These are phyloP conservation scores for Exophiala dermatitidis DNA, from an alignment of 2,329 filamentous ascomycete genomes.

Conservation along the genomic window DNA sequence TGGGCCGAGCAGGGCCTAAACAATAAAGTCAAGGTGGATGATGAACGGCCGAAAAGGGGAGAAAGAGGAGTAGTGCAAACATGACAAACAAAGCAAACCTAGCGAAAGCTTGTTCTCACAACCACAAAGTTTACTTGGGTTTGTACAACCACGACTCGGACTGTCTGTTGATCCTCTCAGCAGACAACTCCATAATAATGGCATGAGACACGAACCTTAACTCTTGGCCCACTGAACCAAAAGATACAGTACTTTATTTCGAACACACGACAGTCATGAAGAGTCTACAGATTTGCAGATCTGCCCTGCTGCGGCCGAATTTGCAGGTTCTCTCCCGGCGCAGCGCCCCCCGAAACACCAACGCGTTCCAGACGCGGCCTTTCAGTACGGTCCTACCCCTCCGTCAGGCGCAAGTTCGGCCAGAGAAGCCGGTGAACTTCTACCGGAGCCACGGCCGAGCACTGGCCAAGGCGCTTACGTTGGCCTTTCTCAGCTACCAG, in stretches of 20 bases:
- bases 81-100: neutral
- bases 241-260: too few species aligned
- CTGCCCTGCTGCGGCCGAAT: neutral
- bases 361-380: neutral
- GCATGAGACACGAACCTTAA: neutral
- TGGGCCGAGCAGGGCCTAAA: too few species aligned
- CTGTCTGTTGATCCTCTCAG: neutral
- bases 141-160: neutral
- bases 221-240: too few species aligned
- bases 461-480: conserved; percentile 43
- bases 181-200: neutral
- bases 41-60: neutral
- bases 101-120: neutral
- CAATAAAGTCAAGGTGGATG: neutral
- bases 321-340: neutral
- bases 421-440: conserved; percentile 20
- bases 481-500: conserved; percentile 44
- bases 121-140: neutral
- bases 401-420: neutral
- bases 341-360: neutral
- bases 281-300: too few species aligned
- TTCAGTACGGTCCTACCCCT: neutral
- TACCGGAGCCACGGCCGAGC: conserved; percentile 32
- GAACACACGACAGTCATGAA: too few species aligned
- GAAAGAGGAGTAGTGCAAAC: neutral